A percentile compares a stretch with the other conserved stretches of the same genome.
These are phyloP conservation scores for Pseudocercospora eumusae DNA, from an alignment of 2,329 filamentous ascomycete species.

Conservation along the genomic window DNA sequence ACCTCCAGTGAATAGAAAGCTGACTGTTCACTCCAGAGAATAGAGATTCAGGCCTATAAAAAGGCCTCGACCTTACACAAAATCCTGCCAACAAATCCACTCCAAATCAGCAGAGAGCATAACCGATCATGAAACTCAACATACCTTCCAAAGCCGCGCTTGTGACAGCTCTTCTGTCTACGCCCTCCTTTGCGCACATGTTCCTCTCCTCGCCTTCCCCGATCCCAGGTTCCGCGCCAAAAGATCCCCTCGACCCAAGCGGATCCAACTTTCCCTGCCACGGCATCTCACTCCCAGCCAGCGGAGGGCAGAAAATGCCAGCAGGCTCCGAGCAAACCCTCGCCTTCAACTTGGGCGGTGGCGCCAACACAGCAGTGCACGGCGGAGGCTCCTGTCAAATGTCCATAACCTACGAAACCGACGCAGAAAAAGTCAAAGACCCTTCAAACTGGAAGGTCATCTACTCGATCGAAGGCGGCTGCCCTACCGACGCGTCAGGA, in stretches of 20 bases:
- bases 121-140: background rate
- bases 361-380: slow-evolving; percentile 70
- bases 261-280: slow-evolving; percentile 86
- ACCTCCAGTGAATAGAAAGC: background rate
- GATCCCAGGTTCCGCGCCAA: slow-evolving; percentile 54
- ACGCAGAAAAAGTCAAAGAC: slow-evolving; percentile 58
- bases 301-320: slow-evolving; percentile 57
- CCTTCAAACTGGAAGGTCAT: slow-evolving; percentile 82
- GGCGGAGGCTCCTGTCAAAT: slow-evolving; percentile 93
- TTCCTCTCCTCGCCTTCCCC: slow-evolving; percentile 68
- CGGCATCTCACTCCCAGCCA: slow-evolving; percentile 49
- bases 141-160: background rate
- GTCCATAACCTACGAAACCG: slow-evolving; percentile 75
- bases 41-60: background rate
- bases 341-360: slow-evolving; percentile 54
- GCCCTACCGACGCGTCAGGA: slow-evolving; percentile 63
- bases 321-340: slow-evolving; percentile 65
- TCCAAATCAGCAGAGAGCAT: background rate
- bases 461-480: slow-evolving; percentile 82
- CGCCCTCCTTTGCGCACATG: slow-evolving; percentile 66
- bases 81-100: background rate
- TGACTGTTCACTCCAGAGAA: background rate
- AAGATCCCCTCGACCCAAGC: slow-evolving; percentile 61
- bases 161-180: background rate
- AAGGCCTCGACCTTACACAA: background rate